A percentile compares a stretch with the other conserved stretches of the same genome.
phyloP scores from a whole-genome alignment of 768 basidiomycete genomes.

The Mycena albidolilacea region DNA sequence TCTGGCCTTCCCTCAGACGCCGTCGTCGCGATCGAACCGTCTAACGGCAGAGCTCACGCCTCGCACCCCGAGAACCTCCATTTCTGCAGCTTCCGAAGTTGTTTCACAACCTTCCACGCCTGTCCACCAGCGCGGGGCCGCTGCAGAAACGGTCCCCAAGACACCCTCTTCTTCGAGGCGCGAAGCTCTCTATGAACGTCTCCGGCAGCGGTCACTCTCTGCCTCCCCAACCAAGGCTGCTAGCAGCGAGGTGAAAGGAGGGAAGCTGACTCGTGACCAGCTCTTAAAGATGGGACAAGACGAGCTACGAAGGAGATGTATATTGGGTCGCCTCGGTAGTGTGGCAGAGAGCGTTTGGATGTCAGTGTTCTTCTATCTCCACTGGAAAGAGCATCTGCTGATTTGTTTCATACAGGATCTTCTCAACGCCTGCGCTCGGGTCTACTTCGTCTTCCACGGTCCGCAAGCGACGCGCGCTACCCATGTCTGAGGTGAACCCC shows the following conservation, averaged over 20 bases:
- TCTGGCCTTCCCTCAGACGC: slow-evolving; percentile 74
- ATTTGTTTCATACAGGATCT: slow-evolving; percentile 65
- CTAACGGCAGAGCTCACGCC: slow-evolving; percentile 60
- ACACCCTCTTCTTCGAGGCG: slow-evolving; percentile 85
- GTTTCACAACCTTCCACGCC: slow-evolving; percentile 75
- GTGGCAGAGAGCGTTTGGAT: slow-evolving; percentile 94
- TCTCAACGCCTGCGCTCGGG: slow-evolving; percentile 71
- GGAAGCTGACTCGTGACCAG: slow-evolving; percentile 74
- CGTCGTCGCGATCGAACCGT: slow-evolving; percentile 62
- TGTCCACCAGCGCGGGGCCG: slow-evolving; percentile 69
- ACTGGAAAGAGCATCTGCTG: background rate
- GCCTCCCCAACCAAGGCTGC: slow-evolving; percentile 75
- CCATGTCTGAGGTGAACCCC: slow-evolving; percentile 73
- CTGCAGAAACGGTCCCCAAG: slow-evolving; percentile 69
- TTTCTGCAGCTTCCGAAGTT: slow-evolving; percentile 49
- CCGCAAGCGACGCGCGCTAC: slow-evolving; percentile 82
- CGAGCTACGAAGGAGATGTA: slow-evolving; percentile 80
- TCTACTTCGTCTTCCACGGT: slow-evolving; percentile 66
- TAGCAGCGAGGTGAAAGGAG: slow-evolving; percentile 56
- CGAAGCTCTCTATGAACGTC: slow-evolving; percentile 85
- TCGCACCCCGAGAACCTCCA: slow-evolving; percentile 60
- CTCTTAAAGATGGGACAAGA: slow-evolving; percentile 82
- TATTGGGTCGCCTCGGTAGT: slow-evolving; percentile 82
- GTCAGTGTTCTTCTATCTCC: slow-evolving; percentile 58
- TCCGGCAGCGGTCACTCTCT: slow-evolving; percentile 80